Percentiles rank a stretch among this genome's conserved stretches.
These are phyloP conservation scores for Meredithiella fracta DNA, from an alignment of 2,329 filamentous ascomycete species.

Conservation along the genomic window DNA sequence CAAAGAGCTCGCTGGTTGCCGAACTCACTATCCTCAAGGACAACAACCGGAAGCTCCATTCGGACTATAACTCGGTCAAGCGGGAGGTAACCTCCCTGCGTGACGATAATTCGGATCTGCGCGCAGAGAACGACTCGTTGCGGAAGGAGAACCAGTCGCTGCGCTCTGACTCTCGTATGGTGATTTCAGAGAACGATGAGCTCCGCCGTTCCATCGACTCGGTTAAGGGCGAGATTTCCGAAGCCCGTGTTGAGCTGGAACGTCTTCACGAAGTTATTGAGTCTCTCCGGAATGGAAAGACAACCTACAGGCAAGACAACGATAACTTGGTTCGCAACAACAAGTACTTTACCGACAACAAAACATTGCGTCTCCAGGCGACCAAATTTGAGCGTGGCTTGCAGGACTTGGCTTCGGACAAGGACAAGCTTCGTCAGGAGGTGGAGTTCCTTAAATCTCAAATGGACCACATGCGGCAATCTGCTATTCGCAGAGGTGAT, in stretches of 20 bases:
- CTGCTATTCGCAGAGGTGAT: conserved; percentile 22
- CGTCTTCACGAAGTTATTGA: conserved; percentile 25
- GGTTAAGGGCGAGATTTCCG: conserved; percentile 27
- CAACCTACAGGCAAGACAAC: conserved; percentile 33
- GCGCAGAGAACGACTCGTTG: conserved; percentile 28
- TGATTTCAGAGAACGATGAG: conserved; percentile 29
- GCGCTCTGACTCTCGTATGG: conserved; percentile 24
- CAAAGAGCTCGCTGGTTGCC: conserved; percentile 26
- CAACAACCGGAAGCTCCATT: conserved; percentile 15
- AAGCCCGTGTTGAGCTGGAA: conserved; percentile 26
- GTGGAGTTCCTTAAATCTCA: conserved; percentile 30
- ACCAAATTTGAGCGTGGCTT: conserved; percentile 30
- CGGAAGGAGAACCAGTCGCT: conserved; percentile 30
- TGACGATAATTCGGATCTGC: conserved; percentile 26
- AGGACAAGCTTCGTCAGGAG: conserved; percentile 31
- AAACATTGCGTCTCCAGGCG: conserved; percentile 32
- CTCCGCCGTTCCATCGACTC: conserved; percentile 27
- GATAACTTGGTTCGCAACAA: conserved; percentile 37
- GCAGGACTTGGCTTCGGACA: conserved; percentile 30
- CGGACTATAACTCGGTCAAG: conserved; percentile 22
- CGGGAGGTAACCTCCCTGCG: conserved; percentile 27
- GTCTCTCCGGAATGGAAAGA: conserved; percentile 27
- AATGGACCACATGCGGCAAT: conserved; percentile 26
- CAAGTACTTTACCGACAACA: conserved; percentile 37
- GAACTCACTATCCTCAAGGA: conserved; percentile 27